phyloP scores from a whole-genome alignment of 2,329 filamentous ascomycete genomes.

The Microcera coccophila region DNA sequence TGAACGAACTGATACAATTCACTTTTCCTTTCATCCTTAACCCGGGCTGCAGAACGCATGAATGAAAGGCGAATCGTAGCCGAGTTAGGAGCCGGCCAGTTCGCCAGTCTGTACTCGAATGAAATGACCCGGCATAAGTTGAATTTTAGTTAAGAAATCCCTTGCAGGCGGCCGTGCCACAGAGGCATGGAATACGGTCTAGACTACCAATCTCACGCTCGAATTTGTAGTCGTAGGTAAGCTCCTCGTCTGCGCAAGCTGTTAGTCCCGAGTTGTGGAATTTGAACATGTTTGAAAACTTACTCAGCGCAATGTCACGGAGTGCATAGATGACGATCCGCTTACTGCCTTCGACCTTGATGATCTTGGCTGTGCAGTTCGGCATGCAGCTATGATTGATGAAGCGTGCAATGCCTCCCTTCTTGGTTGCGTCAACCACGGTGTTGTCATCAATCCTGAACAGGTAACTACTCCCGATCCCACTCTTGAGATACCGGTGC shows the following conservation, averaged over 20 bases:
- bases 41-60: conserved; percentile 3
- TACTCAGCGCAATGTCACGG: conserved; percentile 91
- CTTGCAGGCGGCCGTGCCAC: conserved; percentile 93
- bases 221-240: conserved; percentile 99
- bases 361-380: conserved; percentile 98
- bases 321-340: conserved; percentile 98
- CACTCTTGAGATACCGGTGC: conserved; percentile 86
- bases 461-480: conserved; percentile 93
- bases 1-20: conserved; percentile 19
- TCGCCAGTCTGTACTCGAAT: no score
- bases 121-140: no score
- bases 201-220: conserved; percentile 93
- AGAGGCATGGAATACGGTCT: conserved; percentile 95
- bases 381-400: conserved; percentile 99
- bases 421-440: conserved; percentile 96
- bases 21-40: conserved; percentile 11
- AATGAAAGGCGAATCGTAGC: no score
- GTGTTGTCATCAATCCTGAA: conserved; percentile 98
- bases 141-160: conserved; percentile 98
- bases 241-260: conserved; percentile 74
- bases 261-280: conserved; percentile 18
- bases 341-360: conserved; percentile 96
- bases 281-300: conserved; percentile 37
- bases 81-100: no score
- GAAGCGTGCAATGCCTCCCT: conserved; percentile 94